Conservation (phyloP, 1,284 basidiomycete species). For the Puccinia triticina region DNA sequence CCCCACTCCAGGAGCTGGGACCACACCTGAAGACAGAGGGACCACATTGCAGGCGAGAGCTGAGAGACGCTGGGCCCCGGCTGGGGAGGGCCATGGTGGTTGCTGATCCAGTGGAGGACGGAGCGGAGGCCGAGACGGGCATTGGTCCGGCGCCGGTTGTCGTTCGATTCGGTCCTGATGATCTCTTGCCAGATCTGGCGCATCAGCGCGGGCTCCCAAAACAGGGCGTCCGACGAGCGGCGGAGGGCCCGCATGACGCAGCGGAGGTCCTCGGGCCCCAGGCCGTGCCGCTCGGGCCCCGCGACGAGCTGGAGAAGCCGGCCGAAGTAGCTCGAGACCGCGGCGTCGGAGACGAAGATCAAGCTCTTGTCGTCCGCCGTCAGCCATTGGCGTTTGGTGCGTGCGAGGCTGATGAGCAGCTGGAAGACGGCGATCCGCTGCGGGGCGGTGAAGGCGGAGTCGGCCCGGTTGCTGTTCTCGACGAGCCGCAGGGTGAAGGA, state of each 20-base stretch:
- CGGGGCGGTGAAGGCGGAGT: not conserved
- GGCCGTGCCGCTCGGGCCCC: not conserved
- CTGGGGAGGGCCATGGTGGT: not conserved
- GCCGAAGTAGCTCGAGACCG: slow-evolving; percentile 34
- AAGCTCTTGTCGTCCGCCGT: slow-evolving; percentile 6
- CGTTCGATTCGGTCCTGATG: slow-evolving; percentile 34
- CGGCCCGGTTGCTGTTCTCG: not conserved
- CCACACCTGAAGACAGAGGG: slow-evolving; percentile 34
- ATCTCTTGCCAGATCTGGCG: slow-evolving; percentile 30
- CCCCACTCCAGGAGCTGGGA: slow-evolving; percentile 45
- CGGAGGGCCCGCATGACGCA: slow-evolving; percentile 35
- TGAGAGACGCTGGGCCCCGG: not conserved
- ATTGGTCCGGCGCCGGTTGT: slow-evolving; percentile 23
- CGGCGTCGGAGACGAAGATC: slow-evolving; percentile 25
- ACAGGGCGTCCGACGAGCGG: slow-evolving; percentile 5
- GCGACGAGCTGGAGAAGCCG: slow-evolving; percentile 10
- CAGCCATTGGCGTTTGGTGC: slow-evolving; percentile 38
- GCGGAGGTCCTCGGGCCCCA: slow-evolving; percentile 19
- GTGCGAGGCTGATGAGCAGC: slow-evolving; percentile 27
- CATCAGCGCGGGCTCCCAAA: slow-evolving; percentile 19
- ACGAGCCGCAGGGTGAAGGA: slow-evolving; percentile 18
- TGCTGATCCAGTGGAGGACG: slow-evolving; percentile 26
- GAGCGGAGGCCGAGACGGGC: slow-evolving; percentile 31
- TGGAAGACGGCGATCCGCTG: slow-evolving; percentile 23
- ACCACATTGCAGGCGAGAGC: slow-evolving; percentile 19